Evolutionary conservation across 2,329 filamentous ascomycete genomes (phyloP).

Genomic region (Dactylellina haptotyla): DNA sequence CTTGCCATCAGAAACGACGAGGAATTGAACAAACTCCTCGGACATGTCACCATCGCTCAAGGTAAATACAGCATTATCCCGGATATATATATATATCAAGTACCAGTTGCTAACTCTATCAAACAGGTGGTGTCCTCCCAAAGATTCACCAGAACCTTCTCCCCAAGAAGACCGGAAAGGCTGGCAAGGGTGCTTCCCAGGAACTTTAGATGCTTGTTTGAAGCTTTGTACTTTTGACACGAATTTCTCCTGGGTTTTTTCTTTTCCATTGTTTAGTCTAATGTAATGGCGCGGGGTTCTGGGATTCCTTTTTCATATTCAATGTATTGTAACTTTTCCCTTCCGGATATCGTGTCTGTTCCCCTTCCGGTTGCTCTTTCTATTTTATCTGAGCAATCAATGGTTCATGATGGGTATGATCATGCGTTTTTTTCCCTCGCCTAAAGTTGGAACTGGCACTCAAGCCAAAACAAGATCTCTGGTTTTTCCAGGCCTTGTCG

Average conservation of each 20-base stretch:
- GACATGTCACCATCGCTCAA: constrained; percentile 87
- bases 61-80: constrained; percentile 19
- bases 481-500: too few species aligned
- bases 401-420: constrained; percentile 54
- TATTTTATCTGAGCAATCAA: constrained; percentile 39
- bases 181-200: constrained; percentile 89
- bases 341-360: constrained; percentile 47
- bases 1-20: constrained; percentile 81
- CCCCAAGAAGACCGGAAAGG: constrained; percentile 98
- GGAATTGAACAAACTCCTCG: constrained; percentile 97
- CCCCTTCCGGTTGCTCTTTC: constrained; percentile 46
- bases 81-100: too few species aligned
- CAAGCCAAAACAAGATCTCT: too few species aligned
- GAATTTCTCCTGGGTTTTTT: constrained; percentile 40
- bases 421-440: constrained; percentile 23
- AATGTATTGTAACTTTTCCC: constrained; percentile 54
- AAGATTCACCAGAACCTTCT: constrained; percentile 77
- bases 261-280: constrained; percentile 42
- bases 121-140: constrained; percentile 51
- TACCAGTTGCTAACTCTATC: constrained; percentile 62
- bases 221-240: constrained; percentile 41
- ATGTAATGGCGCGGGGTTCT: constrained; percentile 55
- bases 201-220: constrained; percentile 79
- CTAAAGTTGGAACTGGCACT: constrained; percentile 36
- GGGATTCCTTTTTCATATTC: constrained; percentile 53